Evolutionary conservation across 148 eudicot species (phyloP).

Genomic region (Rhododendron vialii): DNA sequence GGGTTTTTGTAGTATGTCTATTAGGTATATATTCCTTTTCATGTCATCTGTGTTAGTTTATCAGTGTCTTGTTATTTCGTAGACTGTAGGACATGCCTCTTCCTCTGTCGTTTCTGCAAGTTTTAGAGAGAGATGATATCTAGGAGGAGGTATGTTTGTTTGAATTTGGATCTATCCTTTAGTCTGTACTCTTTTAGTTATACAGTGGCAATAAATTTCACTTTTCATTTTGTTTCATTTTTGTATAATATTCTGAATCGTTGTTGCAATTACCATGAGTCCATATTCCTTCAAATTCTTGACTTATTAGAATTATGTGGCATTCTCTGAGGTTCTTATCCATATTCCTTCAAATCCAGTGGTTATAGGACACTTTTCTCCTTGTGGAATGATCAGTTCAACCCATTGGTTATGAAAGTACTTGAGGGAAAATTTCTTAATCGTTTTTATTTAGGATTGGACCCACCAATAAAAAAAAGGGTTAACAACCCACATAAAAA

Average conservation of each 20-base stretch:
- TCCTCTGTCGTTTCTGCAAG: conserved; percentile 12
- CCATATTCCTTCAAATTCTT: neutral
- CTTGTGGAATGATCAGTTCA: neutral
- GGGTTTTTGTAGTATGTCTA: neutral
- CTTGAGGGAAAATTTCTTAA: neutral
- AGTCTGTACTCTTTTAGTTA: neutral
- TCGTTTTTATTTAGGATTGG: neutral
- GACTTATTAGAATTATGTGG: neutral
- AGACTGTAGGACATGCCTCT: neutral
- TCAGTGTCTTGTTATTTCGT: neutral
- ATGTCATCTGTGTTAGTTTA: neutral
- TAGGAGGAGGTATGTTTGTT: conserved; percentile 3
- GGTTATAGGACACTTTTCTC: neutral
- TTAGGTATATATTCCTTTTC: neutral
- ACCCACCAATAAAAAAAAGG: neutral
- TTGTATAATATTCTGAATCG: neutral
- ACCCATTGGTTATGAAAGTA: neutral
- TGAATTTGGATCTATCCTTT: neutral
- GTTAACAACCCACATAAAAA: neutral
- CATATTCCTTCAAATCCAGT: neutral
- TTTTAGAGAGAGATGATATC: conserved; percentile 5
- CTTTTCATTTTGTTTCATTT: neutral
- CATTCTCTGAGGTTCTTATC: neutral
- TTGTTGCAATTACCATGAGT: neutral
- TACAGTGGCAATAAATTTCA: neutral